Conservation (phyloP, 768 basidiomycete species). For the Crucibulum laeve region DNA sequence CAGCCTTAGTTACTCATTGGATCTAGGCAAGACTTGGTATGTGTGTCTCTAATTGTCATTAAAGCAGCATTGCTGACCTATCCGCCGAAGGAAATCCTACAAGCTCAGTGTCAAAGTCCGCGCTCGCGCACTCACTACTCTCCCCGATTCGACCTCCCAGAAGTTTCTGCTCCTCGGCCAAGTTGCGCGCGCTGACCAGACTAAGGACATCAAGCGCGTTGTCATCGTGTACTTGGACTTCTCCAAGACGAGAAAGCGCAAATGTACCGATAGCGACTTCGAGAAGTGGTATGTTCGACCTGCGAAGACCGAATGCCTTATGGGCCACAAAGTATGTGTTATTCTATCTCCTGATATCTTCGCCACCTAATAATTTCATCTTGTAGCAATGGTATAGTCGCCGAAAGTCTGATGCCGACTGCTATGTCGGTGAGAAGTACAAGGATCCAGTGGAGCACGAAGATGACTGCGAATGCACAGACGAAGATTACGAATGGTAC, state of each 20-base stretch:
- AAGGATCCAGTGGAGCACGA: slow-evolving; percentile 80
- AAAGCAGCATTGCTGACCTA: slow-evolving; percentile 1
- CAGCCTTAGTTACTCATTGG: slow-evolving; percentile 69
- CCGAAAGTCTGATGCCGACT: slow-evolving; percentile 77
- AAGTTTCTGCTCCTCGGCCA: slow-evolving; percentile 90
- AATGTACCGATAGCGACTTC: slow-evolving; percentile 72
- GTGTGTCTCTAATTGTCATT: slow-evolving; percentile 21
- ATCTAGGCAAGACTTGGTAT: slow-evolving; percentile 82
- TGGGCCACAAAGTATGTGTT: slow-evolving; percentile 82
- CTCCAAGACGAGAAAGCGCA: slow-evolving; percentile 52
- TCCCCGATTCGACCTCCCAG: slow-evolving; percentile 94
- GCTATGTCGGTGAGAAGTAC: slow-evolving; percentile 90
- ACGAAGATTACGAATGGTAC: slow-evolving; percentile 93
- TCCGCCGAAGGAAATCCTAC: slow-evolving; percentile 55
- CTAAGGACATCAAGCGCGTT: slow-evolving; percentile 49
- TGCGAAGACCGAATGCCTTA: slow-evolving; percentile 69
- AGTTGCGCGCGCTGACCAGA: slow-evolving; percentile 57
- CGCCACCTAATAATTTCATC: not conserved
- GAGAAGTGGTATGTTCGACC: slow-evolving; percentile 86
- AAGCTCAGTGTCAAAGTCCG: slow-evolving; percentile 68
- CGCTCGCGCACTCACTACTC: slow-evolving; percentile 75
- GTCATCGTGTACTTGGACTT: slow-evolving; percentile 85
- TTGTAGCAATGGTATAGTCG: slow-evolving; percentile 89
- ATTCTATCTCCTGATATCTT: not conserved
- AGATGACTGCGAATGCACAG: slow-evolving; percentile 77